Evolutionary conservation across 1,139 yeast species (phyloP).

Genomic region (Nakaseomyces sp.): DNA sequence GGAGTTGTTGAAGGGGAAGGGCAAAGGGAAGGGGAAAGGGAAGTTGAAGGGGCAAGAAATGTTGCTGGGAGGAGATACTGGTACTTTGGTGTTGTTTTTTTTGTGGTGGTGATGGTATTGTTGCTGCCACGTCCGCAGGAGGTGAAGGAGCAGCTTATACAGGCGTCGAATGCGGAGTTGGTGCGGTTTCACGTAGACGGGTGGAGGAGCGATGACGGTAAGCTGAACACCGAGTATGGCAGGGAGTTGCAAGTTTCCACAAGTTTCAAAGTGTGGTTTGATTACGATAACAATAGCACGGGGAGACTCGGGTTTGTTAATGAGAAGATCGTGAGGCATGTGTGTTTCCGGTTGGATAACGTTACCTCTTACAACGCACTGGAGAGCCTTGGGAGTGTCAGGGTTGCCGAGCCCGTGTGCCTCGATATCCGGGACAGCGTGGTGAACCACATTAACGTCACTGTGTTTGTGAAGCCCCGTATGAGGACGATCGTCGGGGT

Average conservation of each 20-base stretch:
- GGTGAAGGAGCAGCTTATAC: neutral
- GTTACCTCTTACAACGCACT: constrained; percentile 21
- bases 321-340: constrained; percentile 14
- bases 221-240: constrained; percentile 18
- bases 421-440: constrained; percentile 17
- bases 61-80: too few relatives aligned
- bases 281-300: constrained; percentile 19
- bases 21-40: too few relatives aligned
- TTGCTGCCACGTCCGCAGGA: neutral
- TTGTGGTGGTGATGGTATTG: too few relatives aligned
- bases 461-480: constrained; percentile 22
- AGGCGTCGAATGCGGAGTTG: constrained; percentile 19
- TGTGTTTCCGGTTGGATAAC: constrained; percentile 22
- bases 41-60: too few relatives aligned
- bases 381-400: constrained; percentile 15
- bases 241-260: constrained; percentile 21
- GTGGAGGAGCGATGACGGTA: constrained; percentile 20
- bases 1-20: neutral
- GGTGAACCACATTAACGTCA: constrained; percentile 18
- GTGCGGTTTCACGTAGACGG: constrained; percentile 24
- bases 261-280: constrained; percentile 15
- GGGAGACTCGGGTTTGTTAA: constrained; percentile 15
- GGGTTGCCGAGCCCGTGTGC: constrained; percentile 20
- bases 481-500: constrained; percentile 21
- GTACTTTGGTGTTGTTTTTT: too few relatives aligned